Conservation (phyloP, 148 eudicot genomes). For the Agrostemma githago region DNA sequence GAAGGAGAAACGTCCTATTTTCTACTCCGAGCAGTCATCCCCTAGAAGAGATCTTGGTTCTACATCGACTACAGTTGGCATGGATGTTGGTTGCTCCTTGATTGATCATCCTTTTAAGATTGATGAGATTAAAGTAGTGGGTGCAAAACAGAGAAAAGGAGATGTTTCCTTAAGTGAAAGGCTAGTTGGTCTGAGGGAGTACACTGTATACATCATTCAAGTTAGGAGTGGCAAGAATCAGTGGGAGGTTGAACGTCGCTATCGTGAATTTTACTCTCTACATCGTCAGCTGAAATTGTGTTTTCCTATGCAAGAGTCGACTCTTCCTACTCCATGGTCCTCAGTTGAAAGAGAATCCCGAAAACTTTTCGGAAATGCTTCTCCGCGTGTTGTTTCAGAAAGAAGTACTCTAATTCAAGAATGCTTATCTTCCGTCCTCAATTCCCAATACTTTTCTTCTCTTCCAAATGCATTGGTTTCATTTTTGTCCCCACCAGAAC, state of each 20-base stretch:
- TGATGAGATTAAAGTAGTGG: slow-evolving; percentile 75
- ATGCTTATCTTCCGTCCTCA: slow-evolving; percentile 64
- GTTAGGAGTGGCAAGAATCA: slow-evolving; percentile 58
- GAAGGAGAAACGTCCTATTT: slow-evolving; percentile 28
- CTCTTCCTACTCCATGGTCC: slow-evolving; percentile 83
- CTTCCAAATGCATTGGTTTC: slow-evolving; percentile 50
- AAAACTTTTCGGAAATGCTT: slow-evolving; percentile 77
- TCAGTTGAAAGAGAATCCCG: slow-evolving; percentile 69
- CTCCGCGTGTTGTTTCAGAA: slow-evolving; percentile 79
- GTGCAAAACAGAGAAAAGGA: slow-evolving; percentile 75
- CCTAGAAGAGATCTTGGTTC: slow-evolving; percentile 66
- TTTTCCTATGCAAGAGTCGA: slow-evolving; percentile 59
- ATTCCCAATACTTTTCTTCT: slow-evolving; percentile 34
- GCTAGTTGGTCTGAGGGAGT: slow-evolving; percentile 87
- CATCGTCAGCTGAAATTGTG: slow-evolving; percentile 56
- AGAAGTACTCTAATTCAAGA: slow-evolving; percentile 85
- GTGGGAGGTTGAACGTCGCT: slow-evolving; percentile 92
- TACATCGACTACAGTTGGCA: slow-evolving; percentile 62
- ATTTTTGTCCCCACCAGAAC: slow-evolving; percentile 72
- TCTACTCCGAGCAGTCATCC: slow-evolving; percentile 38
- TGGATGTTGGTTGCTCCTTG: slow-evolving; percentile 31
- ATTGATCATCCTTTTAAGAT: slow-evolving; percentile 41
- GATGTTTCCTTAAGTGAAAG: slow-evolving; percentile 87
- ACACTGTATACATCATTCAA: slow-evolving; percentile 68
- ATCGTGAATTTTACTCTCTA: slow-evolving; percentile 87